phyloP scores from a whole-genome alignment of 768 basidiomycete species.

The Leccinellum rugosiceps region DNA sequence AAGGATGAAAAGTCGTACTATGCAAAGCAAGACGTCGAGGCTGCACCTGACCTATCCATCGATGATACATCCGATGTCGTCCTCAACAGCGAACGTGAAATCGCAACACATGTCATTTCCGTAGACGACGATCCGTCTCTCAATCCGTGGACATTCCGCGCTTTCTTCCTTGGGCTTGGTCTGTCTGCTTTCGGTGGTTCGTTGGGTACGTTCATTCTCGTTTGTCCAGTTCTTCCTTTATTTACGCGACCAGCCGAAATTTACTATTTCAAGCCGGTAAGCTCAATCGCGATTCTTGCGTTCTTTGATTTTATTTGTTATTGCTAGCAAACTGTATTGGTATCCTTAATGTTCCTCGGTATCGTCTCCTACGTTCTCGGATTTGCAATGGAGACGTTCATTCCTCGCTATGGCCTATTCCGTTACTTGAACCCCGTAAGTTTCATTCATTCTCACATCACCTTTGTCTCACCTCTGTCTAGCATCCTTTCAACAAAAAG shows the following conservation, averaged over 20 bases:
- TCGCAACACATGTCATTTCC: conserved; percentile 41
- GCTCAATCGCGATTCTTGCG: not conserved
- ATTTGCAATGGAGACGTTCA: conserved; percentile 41
- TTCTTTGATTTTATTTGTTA: not conserved
- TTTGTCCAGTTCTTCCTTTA: not conserved
- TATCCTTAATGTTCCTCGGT: conserved; percentile 55
- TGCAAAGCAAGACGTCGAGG: conserved; percentile 33
- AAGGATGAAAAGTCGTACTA: conserved; percentile 14
- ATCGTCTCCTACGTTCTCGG: conserved; percentile 50
- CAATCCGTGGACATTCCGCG: not conserved
- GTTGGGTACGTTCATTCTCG: not conserved
- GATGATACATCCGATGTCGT: conserved; percentile 13
- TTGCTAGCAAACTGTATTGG: conserved; percentile 47
- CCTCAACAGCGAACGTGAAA: conserved; percentile 43
- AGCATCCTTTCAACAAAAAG: conserved; percentile 60
- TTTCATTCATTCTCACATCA: not conserved
- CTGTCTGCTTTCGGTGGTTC: not conserved
- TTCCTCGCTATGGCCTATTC: conserved; percentile 44
- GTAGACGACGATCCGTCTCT: conserved; percentile 2
- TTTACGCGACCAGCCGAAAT: conserved; percentile 43
- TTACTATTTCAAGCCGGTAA: conserved; percentile 59
- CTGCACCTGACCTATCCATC: not conserved
- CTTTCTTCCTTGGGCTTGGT: not conserved
- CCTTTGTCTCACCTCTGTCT: not conserved
- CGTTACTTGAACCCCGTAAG: conserved; percentile 50